Percentiles rank a stretch among this genome's conserved stretches.
phyloP scores from a whole-genome alignment of 1,284 basidiomycete species.

The Omphalotus olearius region DNA sequence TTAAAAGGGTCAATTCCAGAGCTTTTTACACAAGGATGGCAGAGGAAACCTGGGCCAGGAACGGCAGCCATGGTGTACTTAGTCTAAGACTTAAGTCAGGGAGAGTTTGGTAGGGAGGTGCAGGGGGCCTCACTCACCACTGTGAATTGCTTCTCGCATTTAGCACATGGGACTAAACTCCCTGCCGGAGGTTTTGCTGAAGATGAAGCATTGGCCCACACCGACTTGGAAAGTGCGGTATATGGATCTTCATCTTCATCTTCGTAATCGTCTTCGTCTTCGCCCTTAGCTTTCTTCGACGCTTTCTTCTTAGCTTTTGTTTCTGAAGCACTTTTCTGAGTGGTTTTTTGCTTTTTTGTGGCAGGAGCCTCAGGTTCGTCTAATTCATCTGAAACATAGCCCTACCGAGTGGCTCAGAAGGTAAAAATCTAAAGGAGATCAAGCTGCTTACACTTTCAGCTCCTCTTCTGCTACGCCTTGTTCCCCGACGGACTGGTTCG shows the following conservation, averaged over 20 bases:
- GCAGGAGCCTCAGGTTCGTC: conserved; percentile 47
- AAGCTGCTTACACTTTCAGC: neutral
- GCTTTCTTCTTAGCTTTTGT: conserved; percentile 43
- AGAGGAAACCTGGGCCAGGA: conserved; percentile 71
- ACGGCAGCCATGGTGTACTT: conserved; percentile 76
- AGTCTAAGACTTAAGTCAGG: conserved; percentile 46
- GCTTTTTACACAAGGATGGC: conserved; percentile 74
- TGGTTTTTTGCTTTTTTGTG: conserved; percentile 33
- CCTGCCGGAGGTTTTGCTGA: conserved; percentile 67
- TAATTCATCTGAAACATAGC: conserved; percentile 70
- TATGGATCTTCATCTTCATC: conserved; percentile 51
- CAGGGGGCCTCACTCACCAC: conserved; percentile 57
- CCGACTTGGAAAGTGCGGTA: conserved; percentile 54
- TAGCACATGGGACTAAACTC: conserved; percentile 78
- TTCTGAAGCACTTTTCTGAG: conserved; percentile 36
- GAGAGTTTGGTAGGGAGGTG: neutral
- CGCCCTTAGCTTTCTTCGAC: conserved; percentile 48
- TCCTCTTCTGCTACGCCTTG: conserved; percentile 3
- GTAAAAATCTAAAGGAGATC: neutral
- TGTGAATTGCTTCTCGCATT: conserved; percentile 84
- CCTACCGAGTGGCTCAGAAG: conserved; percentile 33
- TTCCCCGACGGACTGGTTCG: neutral
- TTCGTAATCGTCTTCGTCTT: conserved; percentile 40
- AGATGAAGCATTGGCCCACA: conserved; percentile 33
- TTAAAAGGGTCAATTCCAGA: conserved; percentile 82